These are phyloP conservation scores for Nannochloris sp. DNA, from an alignment of 139 green algal species.

Conservation along the genomic window DNA sequence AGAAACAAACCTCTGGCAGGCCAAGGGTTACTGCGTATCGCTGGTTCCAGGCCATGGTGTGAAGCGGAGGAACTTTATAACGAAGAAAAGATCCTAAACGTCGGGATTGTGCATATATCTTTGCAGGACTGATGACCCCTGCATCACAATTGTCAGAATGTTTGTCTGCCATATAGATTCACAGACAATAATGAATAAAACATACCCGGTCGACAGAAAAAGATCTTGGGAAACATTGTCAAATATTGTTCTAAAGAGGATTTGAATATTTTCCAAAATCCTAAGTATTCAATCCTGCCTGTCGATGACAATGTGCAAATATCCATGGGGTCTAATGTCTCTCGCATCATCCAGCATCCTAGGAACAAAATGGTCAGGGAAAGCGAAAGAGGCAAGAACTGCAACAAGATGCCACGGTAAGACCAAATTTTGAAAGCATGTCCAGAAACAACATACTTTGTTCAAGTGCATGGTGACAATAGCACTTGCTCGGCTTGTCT, in stretches of 20 bases:
- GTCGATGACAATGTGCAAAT: constrained; percentile 10
- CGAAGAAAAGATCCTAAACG: constrained; percentile 8
- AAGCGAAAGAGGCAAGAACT: constrained; percentile 9
- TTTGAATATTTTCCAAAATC: constrained; percentile 1
- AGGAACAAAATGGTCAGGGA: constrained; percentile 23
- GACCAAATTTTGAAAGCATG: not conserved
- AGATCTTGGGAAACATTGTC: not conserved
- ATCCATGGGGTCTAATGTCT: constrained; percentile 18
- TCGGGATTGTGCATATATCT: not conserved
- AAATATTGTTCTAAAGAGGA: not conserved
- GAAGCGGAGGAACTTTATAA: constrained; percentile 10
- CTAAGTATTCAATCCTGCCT: constrained; percentile 23
- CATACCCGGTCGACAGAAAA: not conserved
- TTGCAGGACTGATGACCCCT: constrained; percentile 20
- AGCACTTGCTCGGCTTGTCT: not conserved
- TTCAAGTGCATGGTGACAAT: not conserved
- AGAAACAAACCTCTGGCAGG: too few species aligned
- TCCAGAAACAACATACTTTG: not conserved
- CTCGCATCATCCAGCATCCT: constrained; percentile 15
- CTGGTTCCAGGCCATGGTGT: constrained; percentile 13
- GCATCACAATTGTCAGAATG: not conserved
- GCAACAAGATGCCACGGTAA: not conserved
- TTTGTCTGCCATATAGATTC: not conserved
- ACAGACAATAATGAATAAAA: not conserved
- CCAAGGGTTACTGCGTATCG: constrained; percentile 1